Percentiles rank a stretch among this genome's conserved stretches.
phyloP scores from a whole-genome alignment of 495 filamentous ascomycete species.

The Penicillium nucicola region DNA sequence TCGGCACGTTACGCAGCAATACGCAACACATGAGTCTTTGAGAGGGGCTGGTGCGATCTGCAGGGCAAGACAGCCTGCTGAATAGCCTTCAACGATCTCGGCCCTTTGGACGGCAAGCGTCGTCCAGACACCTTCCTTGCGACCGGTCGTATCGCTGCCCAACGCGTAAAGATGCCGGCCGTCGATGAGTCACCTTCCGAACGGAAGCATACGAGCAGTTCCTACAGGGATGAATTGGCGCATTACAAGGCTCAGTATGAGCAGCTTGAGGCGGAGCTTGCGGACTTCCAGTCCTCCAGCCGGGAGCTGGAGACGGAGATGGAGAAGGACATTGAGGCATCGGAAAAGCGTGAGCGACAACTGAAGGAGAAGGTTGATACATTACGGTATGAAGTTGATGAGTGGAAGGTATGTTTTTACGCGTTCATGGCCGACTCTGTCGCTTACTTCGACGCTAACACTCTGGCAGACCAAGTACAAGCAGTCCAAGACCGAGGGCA shows the following conservation, averaged over 20 bases:
- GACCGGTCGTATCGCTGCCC: conserved; percentile 29
- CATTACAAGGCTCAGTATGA: conserved; percentile 98
- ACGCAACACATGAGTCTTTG: conserved; percentile 12
- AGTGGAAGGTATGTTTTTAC: conserved; percentile 81
- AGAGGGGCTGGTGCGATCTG: conserved; percentile 3
- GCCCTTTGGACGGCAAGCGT: conserved; percentile 17
- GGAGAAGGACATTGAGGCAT: conserved; percentile 93
- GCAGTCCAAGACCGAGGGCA: conserved; percentile 85
- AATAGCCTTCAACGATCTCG: neutral
- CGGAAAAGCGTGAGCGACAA: conserved; percentile 85
- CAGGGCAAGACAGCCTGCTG: conserved; percentile 6
- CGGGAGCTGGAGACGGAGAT: conserved; percentile 91
- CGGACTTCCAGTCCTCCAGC: conserved; percentile 92
- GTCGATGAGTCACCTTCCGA: conserved; percentile 66
- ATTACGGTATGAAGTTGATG: conserved; percentile 84
- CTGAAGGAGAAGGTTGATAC: conserved; percentile 83
- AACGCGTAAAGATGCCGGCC: conserved; percentile 44
- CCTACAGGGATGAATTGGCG: conserved; percentile 67
- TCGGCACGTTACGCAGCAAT: conserved; percentile 12
- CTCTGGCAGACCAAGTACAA: conserved; percentile 82
- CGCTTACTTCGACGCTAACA: neutral
- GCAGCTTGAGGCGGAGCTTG: conserved; percentile 82
- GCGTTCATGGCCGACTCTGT: neutral
- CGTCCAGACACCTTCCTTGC: conserved; percentile 15
- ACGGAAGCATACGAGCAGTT: conserved; percentile 54